Evolutionary conservation across 345 rosid genomes (phyloP), one percentile per base, ranked within the genome.

Genomic region (Syzygium oleosum): DNA sequence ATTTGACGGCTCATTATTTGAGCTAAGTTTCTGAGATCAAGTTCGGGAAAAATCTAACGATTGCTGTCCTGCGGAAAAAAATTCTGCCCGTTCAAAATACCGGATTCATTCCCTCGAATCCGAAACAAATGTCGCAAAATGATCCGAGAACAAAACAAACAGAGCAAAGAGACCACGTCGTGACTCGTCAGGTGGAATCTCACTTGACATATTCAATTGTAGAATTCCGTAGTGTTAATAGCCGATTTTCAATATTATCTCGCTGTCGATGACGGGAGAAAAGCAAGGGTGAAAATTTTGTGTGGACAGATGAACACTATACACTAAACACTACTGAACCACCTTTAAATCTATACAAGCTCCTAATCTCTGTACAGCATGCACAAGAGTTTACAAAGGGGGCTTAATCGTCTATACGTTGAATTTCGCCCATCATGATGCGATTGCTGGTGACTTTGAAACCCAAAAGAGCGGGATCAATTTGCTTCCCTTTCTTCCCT

Each of bases 371-470:
- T 58, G 87, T 86, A 88, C 21, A 85, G 55, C 53, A 84, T 83
- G 80, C 85, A 88, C n/a, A 84, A 53, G 68, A 77, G 14, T 84
- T 79, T 85, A 86, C 84, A 86, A 86, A 52, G 52, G 29, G 29
- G 58, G n/a, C 13, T 89, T 91, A 96, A 87, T 96, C 99, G 12
- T 97, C 96, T 53, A 92, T 38, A 1, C 95, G 92, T 43, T 89
- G 98, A 84, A 96, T 97, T 89, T 97, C 98, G 29, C 98, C 99
- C 98, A 96, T 97, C 93, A 97, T 93, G 29, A 97, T 95, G 19
- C 98, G 99, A 88, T 97, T 97, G 94, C 99, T 97, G 4, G 96
- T 89, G 41, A 97, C 98, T 87, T 96, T 97, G 89, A 97, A 97
- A 56, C 99, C 99, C 52, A 97, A 96, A 86, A 96, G 98, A 49